Evolutionary conservation across 805 yeast genomes (phyloP).

Genomic region (Barnettozyma sp.): DNA sequence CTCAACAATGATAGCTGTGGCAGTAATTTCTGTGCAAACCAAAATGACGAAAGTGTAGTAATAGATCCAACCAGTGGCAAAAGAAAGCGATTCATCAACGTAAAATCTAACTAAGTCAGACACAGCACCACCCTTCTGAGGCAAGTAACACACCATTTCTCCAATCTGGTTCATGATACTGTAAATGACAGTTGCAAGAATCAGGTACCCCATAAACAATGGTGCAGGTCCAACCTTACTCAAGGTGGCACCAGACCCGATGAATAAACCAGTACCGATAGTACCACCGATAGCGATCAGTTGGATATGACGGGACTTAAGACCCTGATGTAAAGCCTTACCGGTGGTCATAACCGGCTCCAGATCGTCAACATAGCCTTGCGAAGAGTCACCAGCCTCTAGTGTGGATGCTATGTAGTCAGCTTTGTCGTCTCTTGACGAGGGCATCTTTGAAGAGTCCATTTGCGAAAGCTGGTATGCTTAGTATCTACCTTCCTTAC

Average conservation of each 20-base stretch:
- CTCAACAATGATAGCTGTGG: constrained; percentile 44
- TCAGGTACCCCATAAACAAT: constrained; percentile 51
- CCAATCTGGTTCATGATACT: constrained; percentile 60
- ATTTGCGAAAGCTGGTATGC: neutral
- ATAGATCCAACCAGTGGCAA: constrained; percentile 27
- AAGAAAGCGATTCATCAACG: constrained; percentile 25
- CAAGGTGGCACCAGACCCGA: constrained; percentile 62
- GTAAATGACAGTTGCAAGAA: constrained; percentile 58
- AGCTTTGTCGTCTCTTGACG: constrained; percentile 15
- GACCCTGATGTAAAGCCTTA: constrained; percentile 26
- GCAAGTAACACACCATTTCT: constrained; percentile 59
- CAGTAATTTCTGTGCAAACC: constrained; percentile 43
- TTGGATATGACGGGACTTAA: constrained; percentile 62
- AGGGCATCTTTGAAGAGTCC: neutral
- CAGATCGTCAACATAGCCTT: constrained; percentile 22
- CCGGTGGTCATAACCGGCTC: constrained; percentile 7
- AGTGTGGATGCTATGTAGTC: constrained; percentile 8
- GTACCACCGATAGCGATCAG: constrained; percentile 81
- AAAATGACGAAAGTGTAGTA: constrained; percentile 23
- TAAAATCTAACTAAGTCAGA: constrained; percentile 55
- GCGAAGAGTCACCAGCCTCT: constrained; percentile 20
- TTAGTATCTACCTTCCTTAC: neutral
- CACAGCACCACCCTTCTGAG: constrained; percentile 58
- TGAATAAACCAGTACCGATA: constrained; percentile 80
- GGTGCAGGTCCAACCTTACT: constrained; percentile 70